Percentiles rank a stretch among this genome's conserved stretches.
phyloP scores from a whole-genome alignment of 257 asterid genomes.

The Gentiana dahurica region DNA sequence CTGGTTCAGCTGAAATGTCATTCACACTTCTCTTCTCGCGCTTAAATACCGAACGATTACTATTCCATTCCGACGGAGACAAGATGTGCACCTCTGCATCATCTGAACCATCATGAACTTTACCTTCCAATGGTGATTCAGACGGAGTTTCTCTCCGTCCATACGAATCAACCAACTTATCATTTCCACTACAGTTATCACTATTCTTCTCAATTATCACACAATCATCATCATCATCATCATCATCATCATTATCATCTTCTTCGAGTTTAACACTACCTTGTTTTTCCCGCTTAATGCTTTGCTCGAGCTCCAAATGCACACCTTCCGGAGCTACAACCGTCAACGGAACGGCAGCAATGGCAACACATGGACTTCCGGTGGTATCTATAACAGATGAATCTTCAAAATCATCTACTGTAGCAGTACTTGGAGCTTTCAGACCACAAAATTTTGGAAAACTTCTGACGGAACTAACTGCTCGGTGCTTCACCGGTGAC shows the following conservation, averaged over 20 bases:
- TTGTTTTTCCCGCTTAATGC: background rate
- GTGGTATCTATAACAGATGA: background rate
- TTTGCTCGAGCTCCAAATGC: background rate
- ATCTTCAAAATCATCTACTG: background rate
- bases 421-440: background rate
- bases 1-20: background rate
- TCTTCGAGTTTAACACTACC: background rate
- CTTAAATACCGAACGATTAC: background rate
- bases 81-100: background rate
- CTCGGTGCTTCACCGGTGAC: background rate
- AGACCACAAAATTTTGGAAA: slow-evolving; percentile 7
- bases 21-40: background rate
- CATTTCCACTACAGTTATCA: background rate
- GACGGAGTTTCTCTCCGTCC: background rate
- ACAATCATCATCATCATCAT: background rate
- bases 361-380: background rate
- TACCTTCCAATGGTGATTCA: background rate
- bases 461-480: background rate
- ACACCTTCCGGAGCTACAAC: background rate
- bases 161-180: background rate
- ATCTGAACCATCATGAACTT: background rate
- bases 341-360: background rate
- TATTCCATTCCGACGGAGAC: background rate
- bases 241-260: background rate
- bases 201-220: background rate